Evolutionary conservation across 2,329 filamentous ascomycete genomes (phyloP).

Genomic region (Sordariomycetes sp.): DNA sequence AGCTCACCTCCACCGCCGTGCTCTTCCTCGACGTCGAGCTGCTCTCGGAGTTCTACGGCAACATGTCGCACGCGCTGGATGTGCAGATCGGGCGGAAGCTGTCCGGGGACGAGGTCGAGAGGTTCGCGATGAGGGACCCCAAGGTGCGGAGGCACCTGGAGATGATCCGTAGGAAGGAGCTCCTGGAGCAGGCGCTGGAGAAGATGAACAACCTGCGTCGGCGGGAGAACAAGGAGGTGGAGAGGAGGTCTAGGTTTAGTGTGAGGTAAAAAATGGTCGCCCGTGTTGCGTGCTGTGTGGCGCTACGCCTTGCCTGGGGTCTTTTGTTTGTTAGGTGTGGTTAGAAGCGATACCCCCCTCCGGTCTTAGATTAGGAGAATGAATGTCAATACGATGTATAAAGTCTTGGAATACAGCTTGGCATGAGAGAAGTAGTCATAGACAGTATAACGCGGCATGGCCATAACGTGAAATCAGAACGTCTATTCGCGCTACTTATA

Average conservation of each 20-base stretch:
- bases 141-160: constrained; percentile 85
- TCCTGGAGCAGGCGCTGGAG: constrained; percentile 82
- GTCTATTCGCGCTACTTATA: background rate
- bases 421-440: constrained; percentile 6
- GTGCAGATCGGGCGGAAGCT: constrained; percentile 73
- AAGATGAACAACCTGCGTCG: constrained; percentile 91
- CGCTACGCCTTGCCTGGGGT: background rate
- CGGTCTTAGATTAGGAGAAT: constrained; percentile 2
- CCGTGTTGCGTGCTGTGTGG: background rate
- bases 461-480: background rate
- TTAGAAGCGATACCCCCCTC: constrained; percentile 5
- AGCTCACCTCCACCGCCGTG: constrained; percentile 88
- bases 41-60: constrained; percentile 94
- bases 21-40: constrained; percentile 96
- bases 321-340: background rate
- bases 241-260: constrained; percentile 6
- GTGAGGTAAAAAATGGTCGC: constrained; percentile 1
- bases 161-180: constrained; percentile 81
- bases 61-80: constrained; percentile 90
- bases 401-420: background rate
- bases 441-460: background rate
- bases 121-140: constrained; percentile 86
- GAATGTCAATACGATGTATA: background rate
- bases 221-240: constrained; percentile 43
- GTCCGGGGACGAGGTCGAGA: constrained; percentile 69